These are phyloP conservation scores for Neoascochyta sp. DNA, from an alignment of 2,329 filamentous ascomycete species.

Conservation along the genomic window DNA sequence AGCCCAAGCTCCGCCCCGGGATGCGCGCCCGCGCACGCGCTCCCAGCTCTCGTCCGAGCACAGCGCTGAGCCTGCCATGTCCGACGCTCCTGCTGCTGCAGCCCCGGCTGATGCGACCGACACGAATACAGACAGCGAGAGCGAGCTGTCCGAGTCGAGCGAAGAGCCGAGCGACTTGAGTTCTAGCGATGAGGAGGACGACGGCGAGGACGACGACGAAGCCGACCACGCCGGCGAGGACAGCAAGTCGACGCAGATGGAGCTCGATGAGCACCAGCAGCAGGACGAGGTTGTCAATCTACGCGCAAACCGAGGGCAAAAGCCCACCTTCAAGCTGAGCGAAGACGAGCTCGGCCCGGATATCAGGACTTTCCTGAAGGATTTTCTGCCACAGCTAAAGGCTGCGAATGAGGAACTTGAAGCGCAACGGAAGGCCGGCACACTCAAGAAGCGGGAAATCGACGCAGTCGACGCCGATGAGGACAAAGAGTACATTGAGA, in stretches of 20 bases:
- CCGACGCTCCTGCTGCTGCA: constrained; percentile 17
- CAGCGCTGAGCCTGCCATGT: constrained; percentile 19
- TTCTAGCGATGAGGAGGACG: constrained; percentile 26
- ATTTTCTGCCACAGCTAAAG: constrained; percentile 43
- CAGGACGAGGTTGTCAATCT: constrained; percentile 24
- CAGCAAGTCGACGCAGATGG: too few species aligned
- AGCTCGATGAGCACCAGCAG: constrained; percentile 2
- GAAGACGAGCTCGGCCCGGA: constrained; percentile 25
- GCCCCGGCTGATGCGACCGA: constrained; percentile 20
- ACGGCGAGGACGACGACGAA: constrained; percentile 12
- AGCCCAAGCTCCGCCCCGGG: constrained; percentile 3
- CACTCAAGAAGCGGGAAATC: constrained; percentile 35
- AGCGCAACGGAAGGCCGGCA: constrained; percentile 38
- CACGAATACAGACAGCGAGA: constrained; percentile 1
- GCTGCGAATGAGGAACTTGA: constrained; percentile 45
- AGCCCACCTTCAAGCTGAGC: constrained; percentile 30
- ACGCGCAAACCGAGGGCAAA: constrained; percentile 27
- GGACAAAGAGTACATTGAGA: constrained; percentile 39
- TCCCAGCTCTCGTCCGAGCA: constrained; percentile 18
- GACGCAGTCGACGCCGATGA: constrained; percentile 32
- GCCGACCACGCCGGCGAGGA: constrained; percentile 8
- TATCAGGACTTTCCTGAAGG: constrained; percentile 36
- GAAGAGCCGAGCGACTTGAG: constrained; percentile 38
- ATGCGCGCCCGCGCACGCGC: constrained; percentile 22
- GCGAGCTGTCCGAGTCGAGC: constrained; percentile 22